Evolutionary conservation across 1,284 basidiomycete genomes (phyloP), one percentile per base, ranked within the genome.

Genomic region (Dichomitus squalens): DNA sequence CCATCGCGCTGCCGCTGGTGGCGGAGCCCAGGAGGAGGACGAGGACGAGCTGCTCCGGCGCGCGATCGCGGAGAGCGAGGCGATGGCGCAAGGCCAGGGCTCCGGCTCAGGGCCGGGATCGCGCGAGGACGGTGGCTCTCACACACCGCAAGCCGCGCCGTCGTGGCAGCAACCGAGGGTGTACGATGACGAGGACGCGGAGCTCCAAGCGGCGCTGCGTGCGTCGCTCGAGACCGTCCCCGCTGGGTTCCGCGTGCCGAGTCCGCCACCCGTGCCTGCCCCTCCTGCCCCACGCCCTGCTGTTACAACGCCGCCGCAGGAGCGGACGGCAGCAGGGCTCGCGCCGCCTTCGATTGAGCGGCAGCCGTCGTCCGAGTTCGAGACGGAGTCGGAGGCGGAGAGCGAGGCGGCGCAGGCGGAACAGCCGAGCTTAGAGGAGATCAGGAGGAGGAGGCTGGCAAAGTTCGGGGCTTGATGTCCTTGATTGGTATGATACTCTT

Each of bases 171-270:
- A 60, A 35, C 62, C 68, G 47, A 68, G 81, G 49, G 82, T 86
- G 36, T 92, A 94, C 64, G 93, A 95, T 64, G 92, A 95, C 63
- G 93, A 95, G 63, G 93, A 96, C 65, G 86, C 81, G 34, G 89
- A 92, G 67, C 75, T 96, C 35, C 84, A 95, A 72, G 91, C 92
- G 21, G 94, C 94, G 12, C 75, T 96, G 52, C 86, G 80, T 67
- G 94, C 93, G 2, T 94, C 92, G 40, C 76, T 96, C 64, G 88
- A 89, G 65, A 78, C 79, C 41, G 70, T 87, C 23, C 87, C 92
- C 0, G 72, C 76, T 18, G 87, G 79, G 33, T 87, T 79, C 68
- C 66, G 64, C 21, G 60, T 79, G 9, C 77, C 79, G 16, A 58
- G 66, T 18, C 58, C 68, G 16, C 68, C 67, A 21, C 64, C 69